phyloP scores from a whole-genome alignment of 192 early-diverging fungal species.

The Coemansia sp. region DNA sequence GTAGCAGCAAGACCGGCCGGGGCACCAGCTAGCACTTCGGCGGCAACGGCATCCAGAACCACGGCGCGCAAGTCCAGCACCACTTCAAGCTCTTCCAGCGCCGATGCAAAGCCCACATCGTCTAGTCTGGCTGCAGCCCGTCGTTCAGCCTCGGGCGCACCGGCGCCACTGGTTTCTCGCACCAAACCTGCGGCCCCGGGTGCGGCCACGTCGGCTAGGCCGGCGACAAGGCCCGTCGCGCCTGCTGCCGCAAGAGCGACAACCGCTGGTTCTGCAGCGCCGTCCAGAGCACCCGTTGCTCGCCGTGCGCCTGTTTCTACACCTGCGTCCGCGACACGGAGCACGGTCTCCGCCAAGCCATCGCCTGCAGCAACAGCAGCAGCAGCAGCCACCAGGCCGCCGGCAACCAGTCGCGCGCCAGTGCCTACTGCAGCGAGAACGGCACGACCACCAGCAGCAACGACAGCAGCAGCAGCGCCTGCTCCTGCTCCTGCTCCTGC shows the following conservation, averaged over 20 bases:
- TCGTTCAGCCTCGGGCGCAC: not conserved
- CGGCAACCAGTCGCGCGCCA: not conserved
- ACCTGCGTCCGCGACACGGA: not conserved
- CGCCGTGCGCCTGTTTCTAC: conserved; percentile 4
- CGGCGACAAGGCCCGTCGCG: conserved; percentile 3
- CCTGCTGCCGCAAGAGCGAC: not conserved
- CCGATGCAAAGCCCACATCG: not conserved
- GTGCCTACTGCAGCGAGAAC: conserved; percentile 2
- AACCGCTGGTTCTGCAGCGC: not conserved
- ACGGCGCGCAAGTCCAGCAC: not conserved
- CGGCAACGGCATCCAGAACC: not conserved
- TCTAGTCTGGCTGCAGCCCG: not conserved
- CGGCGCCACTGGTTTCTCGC: conserved; percentile 1
- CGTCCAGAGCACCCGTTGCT: not conserved
- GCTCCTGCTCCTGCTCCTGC: conserved; percentile 1
- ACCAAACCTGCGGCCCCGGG: conserved; percentile 5
- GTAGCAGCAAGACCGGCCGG: not conserved
- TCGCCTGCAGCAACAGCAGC: not conserved
- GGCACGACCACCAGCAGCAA: conserved; percentile 8
- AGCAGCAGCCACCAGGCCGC: conserved; percentile 9
- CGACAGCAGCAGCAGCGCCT: conserved; percentile 9
- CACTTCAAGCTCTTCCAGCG: not conserved
- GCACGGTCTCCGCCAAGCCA: conserved; percentile 13
- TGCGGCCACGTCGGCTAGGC: conserved; percentile 6
- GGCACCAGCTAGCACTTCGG: not conserved